Evolutionary conservation across 371 early-diverging fungal genomes (phyloP).

Genomic region (Apophysomyces trapeziformis): DNA sequence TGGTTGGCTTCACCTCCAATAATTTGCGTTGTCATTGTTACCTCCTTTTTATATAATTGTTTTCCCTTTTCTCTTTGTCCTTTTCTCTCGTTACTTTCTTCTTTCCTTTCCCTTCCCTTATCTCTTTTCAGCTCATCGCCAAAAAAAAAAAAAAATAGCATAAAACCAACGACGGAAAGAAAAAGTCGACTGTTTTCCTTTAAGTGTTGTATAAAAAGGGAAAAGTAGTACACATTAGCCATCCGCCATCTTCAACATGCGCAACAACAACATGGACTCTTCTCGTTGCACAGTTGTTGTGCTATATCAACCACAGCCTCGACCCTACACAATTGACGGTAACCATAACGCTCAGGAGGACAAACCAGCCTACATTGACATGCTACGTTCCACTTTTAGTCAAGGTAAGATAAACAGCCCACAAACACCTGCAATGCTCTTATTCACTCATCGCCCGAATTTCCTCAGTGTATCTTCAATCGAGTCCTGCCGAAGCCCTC

Average conservation of each 20-base stretch:
- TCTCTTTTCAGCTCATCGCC: background rate
- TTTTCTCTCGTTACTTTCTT: background rate
- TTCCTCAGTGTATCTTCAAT: conserved; percentile 28
- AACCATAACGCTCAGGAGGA: conserved; percentile 14
- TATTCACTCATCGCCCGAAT: background rate
- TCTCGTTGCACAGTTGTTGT: conserved; percentile 29
- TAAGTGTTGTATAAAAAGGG: background rate
- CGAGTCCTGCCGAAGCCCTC: conserved; percentile 31
- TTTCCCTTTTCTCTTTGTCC: conserved; percentile 13
- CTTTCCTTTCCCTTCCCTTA: conserved; percentile 7
- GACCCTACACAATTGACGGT: conserved; percentile 21
- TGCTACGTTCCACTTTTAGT: conserved; percentile 28
- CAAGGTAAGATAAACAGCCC: conserved; percentile 26
- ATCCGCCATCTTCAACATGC: conserved; percentile 9
- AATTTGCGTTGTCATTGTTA: background rate
- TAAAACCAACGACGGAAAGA: conserved; percentile 11
- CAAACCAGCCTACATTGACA: conserved; percentile 16
- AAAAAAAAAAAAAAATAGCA: background rate
- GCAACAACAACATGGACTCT: conserved; percentile 23
- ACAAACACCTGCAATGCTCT: background rate
- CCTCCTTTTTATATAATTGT: conserved; percentile 6
- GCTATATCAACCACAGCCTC: conserved; percentile 22
- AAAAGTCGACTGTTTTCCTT: conserved; percentile 10
- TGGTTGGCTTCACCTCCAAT: background rate
- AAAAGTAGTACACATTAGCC: conserved; percentile 2